Evolutionary conservation across 2,329 filamentous ascomycete species (phyloP).

Genomic region (Nothophoma quercina): DNA sequence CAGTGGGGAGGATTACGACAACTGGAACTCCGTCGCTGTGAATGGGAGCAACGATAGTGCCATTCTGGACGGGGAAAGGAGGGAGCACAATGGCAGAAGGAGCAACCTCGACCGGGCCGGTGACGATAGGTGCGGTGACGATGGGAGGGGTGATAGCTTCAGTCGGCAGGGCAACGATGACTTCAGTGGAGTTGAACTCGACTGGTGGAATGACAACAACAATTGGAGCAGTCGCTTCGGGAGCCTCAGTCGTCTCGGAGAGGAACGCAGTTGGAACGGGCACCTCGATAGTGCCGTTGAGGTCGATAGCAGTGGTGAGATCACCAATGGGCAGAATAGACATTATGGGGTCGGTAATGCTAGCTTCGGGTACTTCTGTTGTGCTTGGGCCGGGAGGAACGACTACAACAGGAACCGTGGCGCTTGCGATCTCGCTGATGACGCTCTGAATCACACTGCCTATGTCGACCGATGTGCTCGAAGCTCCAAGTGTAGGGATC

Average conservation of each 20-base stretch:
- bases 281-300: slow-evolving; percentile 6
- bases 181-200: slow-evolving; percentile 1
- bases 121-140: slow-evolving; percentile 5
- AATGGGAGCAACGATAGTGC: slow-evolving; percentile 2
- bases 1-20: slow-evolving; percentile 1
- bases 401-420: slow-evolving; percentile 1
- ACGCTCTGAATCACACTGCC: slow-evolving; percentile 12
- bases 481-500: neutral
- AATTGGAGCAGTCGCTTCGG: neutral
- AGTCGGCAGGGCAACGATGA: neutral
- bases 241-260: neutral
- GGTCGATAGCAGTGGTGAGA: slow-evolving; percentile 20
- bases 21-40: slow-evolving; percentile 4
- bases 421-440: slow-evolving; percentile 6
- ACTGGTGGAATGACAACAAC: slow-evolving; percentile 3
- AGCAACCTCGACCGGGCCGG: slow-evolving; percentile 1
- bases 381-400: neutral
- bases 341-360: slow-evolving; percentile 8
- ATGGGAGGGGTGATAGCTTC: slow-evolving; percentile 4
- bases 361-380: neutral
- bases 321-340: slow-evolving; percentile 23
- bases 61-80: slow-evolving; percentile 6
- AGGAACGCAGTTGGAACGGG: slow-evolving; percentile 7
- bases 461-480: slow-evolving; percentile 3
- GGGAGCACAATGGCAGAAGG: slow-evolving; percentile 8